Evolutionary conservation across 306 rosid species (phyloP).

Genomic region (Fagus crenata): DNA sequence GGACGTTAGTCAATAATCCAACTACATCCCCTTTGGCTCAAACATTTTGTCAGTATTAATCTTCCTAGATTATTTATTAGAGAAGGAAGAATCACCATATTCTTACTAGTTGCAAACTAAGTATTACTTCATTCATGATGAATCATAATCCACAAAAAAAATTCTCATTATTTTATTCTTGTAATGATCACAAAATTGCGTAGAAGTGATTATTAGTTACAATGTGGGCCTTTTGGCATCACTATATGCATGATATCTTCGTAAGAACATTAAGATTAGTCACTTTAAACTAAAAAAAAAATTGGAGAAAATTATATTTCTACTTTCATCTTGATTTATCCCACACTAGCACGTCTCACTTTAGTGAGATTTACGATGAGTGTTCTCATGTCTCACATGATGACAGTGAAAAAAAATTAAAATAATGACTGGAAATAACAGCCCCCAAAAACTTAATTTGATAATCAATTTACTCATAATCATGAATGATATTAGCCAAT

Average conservation of each 20-base stretch:
- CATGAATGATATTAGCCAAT: background rate
- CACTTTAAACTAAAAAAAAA: too few species aligned
- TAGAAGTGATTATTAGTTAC: too few species aligned
- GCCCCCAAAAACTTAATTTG: background rate
- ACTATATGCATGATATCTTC: background rate
- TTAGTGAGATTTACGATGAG: too few species aligned
- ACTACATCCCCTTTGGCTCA: background rate
- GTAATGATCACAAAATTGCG: too few species aligned
- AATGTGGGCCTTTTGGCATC: background rate
- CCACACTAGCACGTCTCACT: too few species aligned
- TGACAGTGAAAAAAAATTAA: background rate
- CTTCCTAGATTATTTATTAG: background rate
- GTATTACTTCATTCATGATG: background rate
- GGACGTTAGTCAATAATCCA: background rate
- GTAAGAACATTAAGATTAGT: background rate
- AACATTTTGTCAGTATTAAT: conserved; percentile 9
- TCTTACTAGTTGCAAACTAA: background rate
- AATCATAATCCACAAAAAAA: background rate
- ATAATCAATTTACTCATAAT: background rate
- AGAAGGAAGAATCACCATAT: background rate
- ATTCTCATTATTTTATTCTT: background rate
- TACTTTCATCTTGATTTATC: too few species aligned
- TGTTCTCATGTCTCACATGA: too few species aligned
- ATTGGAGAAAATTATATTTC: too few species aligned
- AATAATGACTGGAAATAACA: background rate